Evolutionary conservation across 148 eudicot genomes (phyloP).

Genomic region (Limonium bicolor): DNA sequence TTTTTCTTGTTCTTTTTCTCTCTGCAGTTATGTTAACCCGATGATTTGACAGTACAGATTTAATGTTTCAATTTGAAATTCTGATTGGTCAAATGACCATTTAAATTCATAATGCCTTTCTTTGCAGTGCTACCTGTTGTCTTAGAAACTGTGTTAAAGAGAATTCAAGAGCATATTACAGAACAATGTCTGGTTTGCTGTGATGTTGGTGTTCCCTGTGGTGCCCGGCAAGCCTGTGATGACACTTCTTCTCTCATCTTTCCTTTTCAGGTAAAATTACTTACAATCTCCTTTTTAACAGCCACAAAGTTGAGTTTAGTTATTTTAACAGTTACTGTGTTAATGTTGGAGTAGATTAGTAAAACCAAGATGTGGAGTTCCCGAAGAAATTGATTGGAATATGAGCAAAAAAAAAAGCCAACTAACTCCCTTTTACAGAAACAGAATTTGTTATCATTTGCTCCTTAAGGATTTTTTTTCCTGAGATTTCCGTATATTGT

Average conservation of each 20-base stretch:
- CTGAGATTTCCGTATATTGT: neutral
- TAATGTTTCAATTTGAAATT: too few species aligned
- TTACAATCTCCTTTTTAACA: neutral
- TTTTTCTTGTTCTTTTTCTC: neutral
- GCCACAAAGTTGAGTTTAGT: neutral
- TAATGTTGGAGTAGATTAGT: too few species aligned
- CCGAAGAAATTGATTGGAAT: too few species aligned
- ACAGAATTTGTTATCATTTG: too few species aligned
- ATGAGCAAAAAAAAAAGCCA: too few species aligned
- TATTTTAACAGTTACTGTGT: neutral
- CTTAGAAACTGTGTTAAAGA: conserved; percentile 59
- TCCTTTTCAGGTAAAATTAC: conserved; percentile 60
- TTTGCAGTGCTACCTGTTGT: conserved; percentile 69
- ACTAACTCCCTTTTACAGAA: too few species aligned
- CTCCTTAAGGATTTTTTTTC: neutral
- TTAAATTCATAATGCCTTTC: neutral
- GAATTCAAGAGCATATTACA: conserved; percentile 79
- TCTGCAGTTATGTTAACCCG: too few species aligned
- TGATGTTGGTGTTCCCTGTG: conserved; percentile 82
- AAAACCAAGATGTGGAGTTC: neutral
- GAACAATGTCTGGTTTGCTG: conserved; percentile 92
- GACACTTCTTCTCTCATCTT: conserved; percentile 82
- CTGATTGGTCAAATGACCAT: too few species aligned
- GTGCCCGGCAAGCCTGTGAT: conserved; percentile 83
- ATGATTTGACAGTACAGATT: too few species aligned